These are phyloP conservation scores for Leccinum variicolor DNA, from an alignment of 768 basidiomycete genomes.

Conservation along the genomic window DNA sequence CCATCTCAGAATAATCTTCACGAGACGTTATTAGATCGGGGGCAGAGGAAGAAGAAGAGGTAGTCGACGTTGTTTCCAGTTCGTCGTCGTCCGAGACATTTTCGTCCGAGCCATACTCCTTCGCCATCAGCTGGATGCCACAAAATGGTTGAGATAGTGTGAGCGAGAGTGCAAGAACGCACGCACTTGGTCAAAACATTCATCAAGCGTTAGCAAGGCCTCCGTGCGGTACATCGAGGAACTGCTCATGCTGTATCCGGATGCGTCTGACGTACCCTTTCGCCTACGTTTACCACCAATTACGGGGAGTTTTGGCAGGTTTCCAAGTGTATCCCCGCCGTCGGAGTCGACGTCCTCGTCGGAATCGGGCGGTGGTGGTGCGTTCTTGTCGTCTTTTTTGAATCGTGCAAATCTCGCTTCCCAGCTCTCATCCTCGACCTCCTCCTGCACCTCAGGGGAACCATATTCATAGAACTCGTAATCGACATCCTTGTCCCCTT, in stretches of 20 bases:
- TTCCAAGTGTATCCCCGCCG: conserved; percentile 76
- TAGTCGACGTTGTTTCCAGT: conserved; percentile 38
- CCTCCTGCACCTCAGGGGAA: conserved; percentile 22
- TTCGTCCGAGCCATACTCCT: conserved; percentile 68
- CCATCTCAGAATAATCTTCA: conserved; percentile 85
- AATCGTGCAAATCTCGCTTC: conserved; percentile 79
- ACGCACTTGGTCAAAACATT: conserved; percentile 88
- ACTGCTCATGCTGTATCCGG: conserved; percentile 96
- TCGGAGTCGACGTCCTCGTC: conserved; percentile 61
- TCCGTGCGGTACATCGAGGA: conserved; percentile 94
- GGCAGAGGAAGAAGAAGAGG: conserved; percentile 58
- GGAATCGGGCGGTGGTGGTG: conserved; percentile 34
- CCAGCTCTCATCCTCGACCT: conserved; percentile 50
- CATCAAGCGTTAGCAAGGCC: conserved; percentile 83
- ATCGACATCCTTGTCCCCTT: conserved; percentile 53
- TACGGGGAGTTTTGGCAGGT: conserved; percentile 73
- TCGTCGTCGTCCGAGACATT: conserved; percentile 50
- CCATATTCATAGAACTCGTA: conserved; percentile 65
- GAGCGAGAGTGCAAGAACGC: not conserved
- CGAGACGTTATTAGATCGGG: conserved; percentile 78
- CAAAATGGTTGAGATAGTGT: not conserved
- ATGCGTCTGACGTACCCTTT: conserved; percentile 78
- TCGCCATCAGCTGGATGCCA: conserved; percentile 60
- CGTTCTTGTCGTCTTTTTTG: conserved; percentile 48
- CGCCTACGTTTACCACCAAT: conserved; percentile 71